A percentile compares a stretch with the other conserved stretches of the same genome.
phyloP scores from a whole-genome alignment of 768 basidiomycete species.

The Naematelia encephala region DNA sequence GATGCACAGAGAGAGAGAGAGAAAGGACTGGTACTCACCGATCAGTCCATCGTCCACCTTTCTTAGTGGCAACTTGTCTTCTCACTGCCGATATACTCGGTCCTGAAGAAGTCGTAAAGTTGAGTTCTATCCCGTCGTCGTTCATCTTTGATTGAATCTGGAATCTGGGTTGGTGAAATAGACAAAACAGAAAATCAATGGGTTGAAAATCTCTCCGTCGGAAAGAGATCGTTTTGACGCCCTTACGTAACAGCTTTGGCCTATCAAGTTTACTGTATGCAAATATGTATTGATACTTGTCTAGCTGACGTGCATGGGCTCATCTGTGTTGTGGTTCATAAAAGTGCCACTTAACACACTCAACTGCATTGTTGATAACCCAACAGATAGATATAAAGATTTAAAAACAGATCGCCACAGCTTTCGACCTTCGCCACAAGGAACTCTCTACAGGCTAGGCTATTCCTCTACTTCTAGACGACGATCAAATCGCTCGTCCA shows the following conservation, averaged over 20 bases:
- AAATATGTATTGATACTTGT: too few relatives aligned
- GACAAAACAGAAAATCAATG: too few relatives aligned
- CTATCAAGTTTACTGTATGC: too few relatives aligned
- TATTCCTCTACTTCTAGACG: background rate
- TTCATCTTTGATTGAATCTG: conserved; percentile 52
- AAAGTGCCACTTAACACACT: too few relatives aligned
- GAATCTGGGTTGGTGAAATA: too few relatives aligned
- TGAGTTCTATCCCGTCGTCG: conserved; percentile 72
- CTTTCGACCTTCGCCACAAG: too few relatives aligned
- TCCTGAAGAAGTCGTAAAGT: conserved; percentile 55
- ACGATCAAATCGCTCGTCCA: background rate
- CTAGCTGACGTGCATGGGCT: too few relatives aligned
- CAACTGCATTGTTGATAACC: too few relatives aligned
- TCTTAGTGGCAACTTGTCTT: conserved; percentile 31
- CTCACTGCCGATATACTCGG: conserved; percentile 1
- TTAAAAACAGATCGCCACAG: too few relatives aligned
- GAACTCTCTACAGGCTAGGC: too few relatives aligned
- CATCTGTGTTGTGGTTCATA: too few relatives aligned
- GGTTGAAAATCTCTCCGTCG: background rate
- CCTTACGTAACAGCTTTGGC: background rate
- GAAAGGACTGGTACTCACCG: conserved; percentile 56
- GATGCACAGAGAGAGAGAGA: conserved; percentile 6
- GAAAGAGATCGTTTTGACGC: background rate
- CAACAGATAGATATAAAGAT: too few relatives aligned
- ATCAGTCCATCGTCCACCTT: conserved; percentile 54